Evolutionary conservation across 495 filamentous ascomycete genomes (phyloP).

Genomic region (Aspergillus sparsus): DNA sequence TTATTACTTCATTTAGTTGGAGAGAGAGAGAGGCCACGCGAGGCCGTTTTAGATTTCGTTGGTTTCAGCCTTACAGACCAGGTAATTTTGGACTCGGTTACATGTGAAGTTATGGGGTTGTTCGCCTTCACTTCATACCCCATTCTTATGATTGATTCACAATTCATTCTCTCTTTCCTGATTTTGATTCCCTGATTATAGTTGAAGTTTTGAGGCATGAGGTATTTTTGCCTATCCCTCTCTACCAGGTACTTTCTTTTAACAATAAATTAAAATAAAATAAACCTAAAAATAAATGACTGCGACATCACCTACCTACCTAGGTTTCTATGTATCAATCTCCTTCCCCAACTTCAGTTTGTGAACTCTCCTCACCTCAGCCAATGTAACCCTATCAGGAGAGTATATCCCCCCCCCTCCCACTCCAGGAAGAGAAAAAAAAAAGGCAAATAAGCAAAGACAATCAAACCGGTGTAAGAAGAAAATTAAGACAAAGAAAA

Average conservation of each 20-base stretch:
- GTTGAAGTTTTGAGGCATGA: not conserved
- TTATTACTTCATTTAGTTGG: no score
- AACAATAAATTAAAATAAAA: no score
- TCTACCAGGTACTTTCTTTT: no score
- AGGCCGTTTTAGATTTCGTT: not conserved
- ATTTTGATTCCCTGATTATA: no score
- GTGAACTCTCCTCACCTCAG: not conserved
- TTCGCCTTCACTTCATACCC: not conserved
- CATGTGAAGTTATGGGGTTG: slow-evolving; percentile 1
- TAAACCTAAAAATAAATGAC: no score
- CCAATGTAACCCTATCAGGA: not conserved
- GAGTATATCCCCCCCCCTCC: not conserved
- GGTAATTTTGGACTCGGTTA: slow-evolving; percentile 8
- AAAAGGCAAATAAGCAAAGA: no score
- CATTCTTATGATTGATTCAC: not conserved
- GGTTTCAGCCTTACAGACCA: slow-evolving; percentile 6
- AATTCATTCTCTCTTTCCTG: no score
- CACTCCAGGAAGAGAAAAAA: no score
- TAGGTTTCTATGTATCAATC: not conserved
- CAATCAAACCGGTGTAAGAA: not conserved
- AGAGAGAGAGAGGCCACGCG: not conserved
- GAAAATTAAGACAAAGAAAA: not conserved
- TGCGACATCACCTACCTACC: no score
- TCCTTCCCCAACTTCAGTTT: not conserved
- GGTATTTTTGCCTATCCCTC: not conserved